phyloP scores from a whole-genome alignment of 805 yeast species.

The Kregervanrija pseudodelftensis region DNA sequence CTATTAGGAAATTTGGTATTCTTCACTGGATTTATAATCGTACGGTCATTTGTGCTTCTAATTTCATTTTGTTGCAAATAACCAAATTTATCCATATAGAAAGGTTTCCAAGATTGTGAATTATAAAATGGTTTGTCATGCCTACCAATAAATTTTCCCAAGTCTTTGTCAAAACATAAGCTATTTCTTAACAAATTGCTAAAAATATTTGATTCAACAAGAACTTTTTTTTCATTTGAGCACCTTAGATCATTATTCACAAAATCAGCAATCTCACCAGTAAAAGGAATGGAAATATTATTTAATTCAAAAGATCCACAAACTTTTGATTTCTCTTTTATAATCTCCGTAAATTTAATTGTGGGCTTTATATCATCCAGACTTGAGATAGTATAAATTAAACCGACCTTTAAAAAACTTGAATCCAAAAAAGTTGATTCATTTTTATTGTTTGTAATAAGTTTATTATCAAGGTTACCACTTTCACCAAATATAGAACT shows the following conservation, averaged over 20 bases:
- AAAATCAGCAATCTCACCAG: slow-evolving; percentile 26
- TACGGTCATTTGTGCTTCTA: slow-evolving; percentile 1
- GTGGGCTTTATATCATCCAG: slow-evolving; percentile 8
- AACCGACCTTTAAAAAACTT: slow-evolving; percentile 22
- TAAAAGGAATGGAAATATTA: slow-evolving; percentile 15
- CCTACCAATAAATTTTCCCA: slow-evolving; percentile 20
- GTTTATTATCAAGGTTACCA: neutral
- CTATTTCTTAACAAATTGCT: slow-evolving; percentile 23
- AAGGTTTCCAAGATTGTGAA: slow-evolving; percentile 22
- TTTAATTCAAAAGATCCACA: slow-evolving; percentile 20
- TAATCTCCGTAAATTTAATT: slow-evolving; percentile 18
- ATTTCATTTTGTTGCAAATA: slow-evolving; percentile 15
- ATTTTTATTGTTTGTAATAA: neutral
- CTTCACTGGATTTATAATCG: slow-evolving; percentile 6
- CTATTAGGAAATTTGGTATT: slow-evolving; percentile 25
- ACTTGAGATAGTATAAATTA: slow-evolving; percentile 12
- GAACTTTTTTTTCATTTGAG: slow-evolving; percentile 13
- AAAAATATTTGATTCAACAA: slow-evolving; percentile 26
- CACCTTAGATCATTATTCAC: slow-evolving; percentile 22
- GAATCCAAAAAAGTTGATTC: slow-evolving; percentile 3
- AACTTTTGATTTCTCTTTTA: slow-evolving; percentile 8
- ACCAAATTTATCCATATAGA: slow-evolving; percentile 23
- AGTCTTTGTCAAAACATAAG: slow-evolving; percentile 20
- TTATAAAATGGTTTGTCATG: slow-evolving; percentile 10
- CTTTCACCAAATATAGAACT: neutral